These are phyloP conservation scores for Wickerhamiella pararugosa DNA, from an alignment of 1,139 yeast genomes.

Conservation along the genomic window DNA sequence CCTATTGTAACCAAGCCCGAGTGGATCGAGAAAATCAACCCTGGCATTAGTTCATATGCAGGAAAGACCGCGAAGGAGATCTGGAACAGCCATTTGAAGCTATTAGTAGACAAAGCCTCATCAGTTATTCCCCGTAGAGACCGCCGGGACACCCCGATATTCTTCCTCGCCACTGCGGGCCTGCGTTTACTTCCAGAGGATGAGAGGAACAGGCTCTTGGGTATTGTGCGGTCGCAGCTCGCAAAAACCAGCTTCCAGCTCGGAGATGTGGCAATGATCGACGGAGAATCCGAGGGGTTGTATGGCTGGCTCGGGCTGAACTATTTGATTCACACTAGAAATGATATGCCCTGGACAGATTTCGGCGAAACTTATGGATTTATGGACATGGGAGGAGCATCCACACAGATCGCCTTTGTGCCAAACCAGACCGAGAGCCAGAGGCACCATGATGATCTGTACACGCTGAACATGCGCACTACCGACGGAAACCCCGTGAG, in stretches of 20 bases:
- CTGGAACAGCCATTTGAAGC: constrained; percentile 44
- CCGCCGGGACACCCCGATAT: constrained; percentile 57
- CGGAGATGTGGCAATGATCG: constrained; percentile 46
- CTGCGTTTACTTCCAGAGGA: constrained; percentile 50
- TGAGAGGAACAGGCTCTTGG: constrained; percentile 40
- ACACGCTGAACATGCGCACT: constrained; percentile 35
- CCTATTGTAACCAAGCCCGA: constrained; percentile 35
- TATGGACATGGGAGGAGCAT: constrained; percentile 80
- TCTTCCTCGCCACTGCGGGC: constrained; percentile 74
- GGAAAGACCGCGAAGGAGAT: constrained; percentile 34
- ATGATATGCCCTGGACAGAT: constrained; percentile 12
- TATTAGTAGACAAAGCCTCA: constrained; percentile 40
- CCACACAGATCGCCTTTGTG: constrained; percentile 69
- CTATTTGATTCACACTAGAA: constrained; percentile 32
- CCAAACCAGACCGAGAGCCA: constrained; percentile 43
- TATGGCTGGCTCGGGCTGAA: constrained; percentile 75
- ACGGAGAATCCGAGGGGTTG: constrained; percentile 67
- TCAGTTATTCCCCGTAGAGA: constrained; percentile 49
- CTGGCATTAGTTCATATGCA: constrained; percentile 50
- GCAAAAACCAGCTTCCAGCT: constrained; percentile 40
- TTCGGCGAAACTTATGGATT: constrained; percentile 45
- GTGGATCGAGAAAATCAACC: constrained; percentile 49
- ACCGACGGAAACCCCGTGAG: constrained; percentile 26
- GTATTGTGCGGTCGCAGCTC: constrained; percentile 42
- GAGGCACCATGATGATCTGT: constrained; percentile 42